These are phyloP conservation scores for Hemileccinum rubropunctum DNA, from an alignment of 768 basidiomycete species.

Conservation along the genomic window DNA sequence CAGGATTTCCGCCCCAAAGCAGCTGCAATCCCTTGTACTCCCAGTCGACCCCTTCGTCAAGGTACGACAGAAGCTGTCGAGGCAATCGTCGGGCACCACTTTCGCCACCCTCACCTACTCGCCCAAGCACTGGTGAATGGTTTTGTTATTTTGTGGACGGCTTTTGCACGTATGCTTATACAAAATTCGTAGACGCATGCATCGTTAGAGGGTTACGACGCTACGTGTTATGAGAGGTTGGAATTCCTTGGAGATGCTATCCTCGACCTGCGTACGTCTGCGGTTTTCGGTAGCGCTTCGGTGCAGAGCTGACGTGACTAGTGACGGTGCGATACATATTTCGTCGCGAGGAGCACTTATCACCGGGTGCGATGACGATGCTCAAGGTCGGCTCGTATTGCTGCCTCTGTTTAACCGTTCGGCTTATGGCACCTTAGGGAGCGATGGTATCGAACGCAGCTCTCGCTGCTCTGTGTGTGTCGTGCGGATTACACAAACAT, in stretches of 20 bases:
- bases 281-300: background rate
- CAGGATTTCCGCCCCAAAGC: conserved; percentile 59
- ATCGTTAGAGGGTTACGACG: conserved; percentile 53
- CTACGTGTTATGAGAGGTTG: conserved; percentile 66
- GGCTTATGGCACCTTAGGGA: conserved; percentile 42
- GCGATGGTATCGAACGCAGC: conserved; percentile 85
- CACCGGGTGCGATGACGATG: conserved; percentile 75
- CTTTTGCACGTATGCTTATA: conserved; percentile 7
- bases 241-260: conserved; percentile 88
- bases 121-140: conserved; percentile 67
- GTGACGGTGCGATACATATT: conserved; percentile 76
- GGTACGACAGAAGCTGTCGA: conserved; percentile 58
- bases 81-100: conserved; percentile 58
- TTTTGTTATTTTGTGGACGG: background rate
- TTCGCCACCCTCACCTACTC: conserved; percentile 61
- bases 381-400: conserved; percentile 53
- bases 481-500: conserved; percentile 60
- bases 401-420: background rate
- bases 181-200: conserved; percentile 57
- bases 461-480: conserved; percentile 73
- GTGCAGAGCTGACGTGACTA: conserved; percentile 27
- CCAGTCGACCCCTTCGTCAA: conserved; percentile 43
- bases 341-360: conserved; percentile 56
- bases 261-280: conserved; percentile 70
- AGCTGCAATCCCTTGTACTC: conserved; percentile 41